phyloP scores from a whole-genome alignment of 2,329 filamentous ascomycete species.

The Neonectria magnoliae region DNA sequence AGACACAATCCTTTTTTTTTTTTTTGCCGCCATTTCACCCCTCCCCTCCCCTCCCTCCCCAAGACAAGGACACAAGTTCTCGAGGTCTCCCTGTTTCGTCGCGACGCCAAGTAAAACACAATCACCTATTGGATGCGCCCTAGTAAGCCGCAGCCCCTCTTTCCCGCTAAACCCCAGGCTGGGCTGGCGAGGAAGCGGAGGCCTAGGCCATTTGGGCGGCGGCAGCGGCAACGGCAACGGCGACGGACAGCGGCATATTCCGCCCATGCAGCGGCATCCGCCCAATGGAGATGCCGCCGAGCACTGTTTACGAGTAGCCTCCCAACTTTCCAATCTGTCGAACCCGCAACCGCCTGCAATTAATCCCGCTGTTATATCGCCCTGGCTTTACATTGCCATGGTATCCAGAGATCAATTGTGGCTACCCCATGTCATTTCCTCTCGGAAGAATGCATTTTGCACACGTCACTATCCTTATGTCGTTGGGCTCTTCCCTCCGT shows the following conservation, averaged over 20 bases:
- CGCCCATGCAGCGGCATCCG: neutral
- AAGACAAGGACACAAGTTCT: neutral
- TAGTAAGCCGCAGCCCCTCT: slow-evolving; percentile 6
- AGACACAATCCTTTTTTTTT: neutral
- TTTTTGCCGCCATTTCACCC: neutral
- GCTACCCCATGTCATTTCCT: neutral
- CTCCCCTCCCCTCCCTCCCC: slow-evolving; percentile 1
- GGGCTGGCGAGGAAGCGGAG: neutral
- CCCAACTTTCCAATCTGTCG: neutral
- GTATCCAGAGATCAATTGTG: neutral
- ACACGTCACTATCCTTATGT: neutral
- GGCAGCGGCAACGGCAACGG: neutral
- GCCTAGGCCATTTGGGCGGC: neutral
- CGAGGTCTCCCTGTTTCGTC: neutral
- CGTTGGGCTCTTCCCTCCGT: neutral
- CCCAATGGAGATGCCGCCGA: too few relatives aligned
- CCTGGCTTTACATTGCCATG: neutral
- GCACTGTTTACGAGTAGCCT: too few relatives aligned
- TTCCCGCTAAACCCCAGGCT: slow-evolving; percentile 17
- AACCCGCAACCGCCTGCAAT: neutral
- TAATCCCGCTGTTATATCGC: neutral
- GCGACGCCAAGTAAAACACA: neutral
- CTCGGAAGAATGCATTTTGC: neutral
- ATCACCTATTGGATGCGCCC: slow-evolving; percentile 1
- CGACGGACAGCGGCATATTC: neutral